Evolutionary conservation across 2,329 filamentous ascomycete species (phyloP), one percentile per base, ranked within the genome.

Genomic region (Colletotrichum australisinense): DNA sequence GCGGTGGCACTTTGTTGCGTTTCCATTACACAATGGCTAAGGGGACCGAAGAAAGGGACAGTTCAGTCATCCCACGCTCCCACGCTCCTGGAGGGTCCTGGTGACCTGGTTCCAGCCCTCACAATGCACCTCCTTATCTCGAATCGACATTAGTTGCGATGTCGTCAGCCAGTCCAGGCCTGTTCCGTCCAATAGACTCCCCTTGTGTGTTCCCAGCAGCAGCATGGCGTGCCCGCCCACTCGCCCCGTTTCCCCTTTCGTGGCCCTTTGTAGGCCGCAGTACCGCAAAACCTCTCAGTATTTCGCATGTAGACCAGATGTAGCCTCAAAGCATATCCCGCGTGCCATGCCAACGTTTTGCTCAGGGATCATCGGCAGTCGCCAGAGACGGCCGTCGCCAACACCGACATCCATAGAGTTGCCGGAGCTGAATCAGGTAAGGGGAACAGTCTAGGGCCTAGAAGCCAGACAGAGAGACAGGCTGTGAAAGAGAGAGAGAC

Each of bases 1-100:
- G 32, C 53, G 58, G 56, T 52, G 30, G 63, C 72, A 64, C 46
- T 68, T 32, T 38, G 62, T 63, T 70, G 38, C 35, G 73, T 71
- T 71, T 75, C 73, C 73, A 71, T 74, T 60, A 74, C 67, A 59
- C 67, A 74, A 71, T 53, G 70, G 63, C 63, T 67, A 64, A 63
- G 16, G 22, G 22, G 65, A 26, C 30, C 2, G 30, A 32, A 32
- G 30, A 32, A 32, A 32, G 30, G 69, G 42, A 56, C 22, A 19
- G 30, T 62, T 52, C 42, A 32, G 19, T 14, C 59, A 69, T 69
- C 73, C 73, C 73, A 53, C 70, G 69, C 55, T 66, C 52, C 49
- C 57, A 14, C 28, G 56, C 62, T 63, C 38, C 26, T n/a, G 11
- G 38, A 14, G 38, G 38, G 38, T 42, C 14, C 38, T 42, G 38